These are phyloP conservation scores for Nyctanthes arbortristis DNA, from an alignment of 257 asterid genomes.

Conservation along the genomic window DNA sequence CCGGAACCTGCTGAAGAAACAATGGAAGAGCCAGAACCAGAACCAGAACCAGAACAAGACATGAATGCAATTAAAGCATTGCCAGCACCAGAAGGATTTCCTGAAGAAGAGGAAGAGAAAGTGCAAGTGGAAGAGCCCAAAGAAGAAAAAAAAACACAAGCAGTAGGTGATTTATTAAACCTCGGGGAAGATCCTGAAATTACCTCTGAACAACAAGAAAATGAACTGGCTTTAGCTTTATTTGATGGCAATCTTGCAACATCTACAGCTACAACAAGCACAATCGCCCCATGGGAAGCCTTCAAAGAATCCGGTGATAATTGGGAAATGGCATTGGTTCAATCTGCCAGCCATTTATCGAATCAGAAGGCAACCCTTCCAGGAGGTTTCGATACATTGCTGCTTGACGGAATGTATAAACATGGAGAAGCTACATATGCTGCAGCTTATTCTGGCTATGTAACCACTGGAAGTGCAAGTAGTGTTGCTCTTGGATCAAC, in stretches of 20 bases:
- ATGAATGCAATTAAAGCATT: slow-evolving; percentile 65
- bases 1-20: slow-evolving; percentile 24
- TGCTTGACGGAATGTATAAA: slow-evolving; percentile 88
- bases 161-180: slow-evolving; percentile 71
- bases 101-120: slow-evolving; percentile 29
- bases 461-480: slow-evolving; percentile 80
- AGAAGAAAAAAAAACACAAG: slow-evolving; percentile 29
- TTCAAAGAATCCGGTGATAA: slow-evolving; percentile 66
- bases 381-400: slow-evolving; percentile 59
- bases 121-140: slow-evolving; percentile 20
- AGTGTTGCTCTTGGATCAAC: slow-evolving; percentile 85
- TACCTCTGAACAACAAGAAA: slow-evolving; percentile 56
- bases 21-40: slow-evolving; percentile 23
- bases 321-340: slow-evolving; percentile 81
- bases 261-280: slow-evolving; percentile 23
- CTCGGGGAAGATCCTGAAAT: slow-evolving; percentile 54
- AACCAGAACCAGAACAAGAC: slow-evolving; percentile 43
- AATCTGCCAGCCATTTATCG: slow-evolving; percentile 67
- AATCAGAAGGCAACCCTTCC: slow-evolving; percentile 68
- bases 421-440: slow-evolving; percentile 65
- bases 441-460: slow-evolving; percentile 56
- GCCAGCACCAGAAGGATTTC: slow-evolving; percentile 67
- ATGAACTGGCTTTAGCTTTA: slow-evolving; percentile 74
- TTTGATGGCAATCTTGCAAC: slow-evolving; percentile 55
- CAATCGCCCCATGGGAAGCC: slow-evolving; percentile 76